Percentiles rank a stretch among this genome's conserved stretches.
Conservation (phyloP, 345 rosid species). For the Murraya paniculata region DNA sequence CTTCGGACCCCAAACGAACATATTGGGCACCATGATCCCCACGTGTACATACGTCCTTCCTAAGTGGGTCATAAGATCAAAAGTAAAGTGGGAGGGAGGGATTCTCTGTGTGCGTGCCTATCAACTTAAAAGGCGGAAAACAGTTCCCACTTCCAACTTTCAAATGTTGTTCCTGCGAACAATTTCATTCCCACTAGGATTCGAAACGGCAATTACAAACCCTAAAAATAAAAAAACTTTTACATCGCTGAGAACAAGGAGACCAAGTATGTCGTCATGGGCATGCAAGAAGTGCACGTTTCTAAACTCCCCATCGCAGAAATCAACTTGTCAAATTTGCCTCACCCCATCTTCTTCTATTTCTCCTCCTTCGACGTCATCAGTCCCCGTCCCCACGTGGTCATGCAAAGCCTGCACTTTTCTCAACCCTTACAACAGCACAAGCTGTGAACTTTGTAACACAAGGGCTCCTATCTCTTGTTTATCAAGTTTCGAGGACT, state of each 20-base stretch:
- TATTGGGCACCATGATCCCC: background rate
- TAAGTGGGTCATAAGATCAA: background rate
- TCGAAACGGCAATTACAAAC: background rate
- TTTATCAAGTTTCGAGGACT: conserved; percentile 44
- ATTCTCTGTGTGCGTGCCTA: no score
- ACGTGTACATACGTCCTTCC: background rate
- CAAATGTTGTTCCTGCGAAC: conserved; percentile 1
- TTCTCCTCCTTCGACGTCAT: conserved; percentile 20
- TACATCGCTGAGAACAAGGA: background rate
- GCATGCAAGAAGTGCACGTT: conserved; percentile 84
- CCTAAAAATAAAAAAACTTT: conserved; percentile 13
- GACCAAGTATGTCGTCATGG: conserved; percentile 43
- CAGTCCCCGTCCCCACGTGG: conserved; percentile 51
- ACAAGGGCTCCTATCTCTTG: conserved; percentile 47
- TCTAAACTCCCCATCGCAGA: conserved; percentile 73
- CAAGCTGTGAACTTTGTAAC: conserved; percentile 65
- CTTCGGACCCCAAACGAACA: no score
- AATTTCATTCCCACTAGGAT: background rate
- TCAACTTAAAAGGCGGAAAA: background rate
- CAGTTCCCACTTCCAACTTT: background rate
- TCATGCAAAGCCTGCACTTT: conserved; percentile 92
- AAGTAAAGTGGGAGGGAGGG: no score
- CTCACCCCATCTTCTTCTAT: conserved; percentile 38
- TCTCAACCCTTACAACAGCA: conserved; percentile 65
- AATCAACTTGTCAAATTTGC: conserved; percentile 65